These are phyloP conservation scores for Eutrema heterophyllum DNA, from an alignment of 345 rosid genomes.

Conservation along the genomic window DNA sequence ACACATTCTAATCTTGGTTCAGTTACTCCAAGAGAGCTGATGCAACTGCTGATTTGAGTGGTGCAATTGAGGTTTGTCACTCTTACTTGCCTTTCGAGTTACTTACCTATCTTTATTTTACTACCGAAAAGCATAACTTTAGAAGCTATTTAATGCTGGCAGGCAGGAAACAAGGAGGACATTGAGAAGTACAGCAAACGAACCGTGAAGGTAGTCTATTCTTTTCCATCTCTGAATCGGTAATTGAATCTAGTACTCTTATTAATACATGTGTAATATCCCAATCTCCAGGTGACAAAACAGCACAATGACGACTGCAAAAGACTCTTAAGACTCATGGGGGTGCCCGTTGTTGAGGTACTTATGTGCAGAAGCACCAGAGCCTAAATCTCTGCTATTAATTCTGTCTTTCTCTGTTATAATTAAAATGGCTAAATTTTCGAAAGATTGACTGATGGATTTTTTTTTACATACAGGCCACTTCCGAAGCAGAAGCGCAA, in stretches of 20 bases:
- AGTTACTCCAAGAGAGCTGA: conserved; percentile 77
- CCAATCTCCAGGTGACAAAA: conserved; percentile 61
- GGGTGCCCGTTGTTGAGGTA: conserved; percentile 92
- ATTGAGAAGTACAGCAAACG: conserved; percentile 93
- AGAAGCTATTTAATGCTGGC: neutral
- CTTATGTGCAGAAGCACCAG: neutral
- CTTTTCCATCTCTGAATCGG: neutral
- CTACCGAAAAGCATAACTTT: neutral
- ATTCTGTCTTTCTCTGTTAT: neutral
- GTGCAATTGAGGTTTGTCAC: conserved; percentile 59
- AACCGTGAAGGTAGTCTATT: conserved; percentile 64
- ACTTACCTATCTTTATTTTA: neutral
- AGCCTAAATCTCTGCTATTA: neutral
- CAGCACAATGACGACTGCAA: conserved; percentile 95
- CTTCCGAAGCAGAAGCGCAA: conserved; percentile 95
- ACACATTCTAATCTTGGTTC: conserved; percentile 6
- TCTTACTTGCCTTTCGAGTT: conserved; percentile 6
- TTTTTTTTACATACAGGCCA: conserved; percentile 52
- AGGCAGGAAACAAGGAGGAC: conserved; percentile 81
- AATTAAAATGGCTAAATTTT: neutral
- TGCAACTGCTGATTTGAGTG: conserved; percentile 64
- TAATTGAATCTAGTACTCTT: neutral
- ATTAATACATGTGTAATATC: neutral
- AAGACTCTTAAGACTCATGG: conserved; percentile 79
- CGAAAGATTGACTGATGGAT: neutral